Conservation (phyloP, 2,329 filamentous ascomycete species). For the Sarocladiaceae sp. region DNA sequence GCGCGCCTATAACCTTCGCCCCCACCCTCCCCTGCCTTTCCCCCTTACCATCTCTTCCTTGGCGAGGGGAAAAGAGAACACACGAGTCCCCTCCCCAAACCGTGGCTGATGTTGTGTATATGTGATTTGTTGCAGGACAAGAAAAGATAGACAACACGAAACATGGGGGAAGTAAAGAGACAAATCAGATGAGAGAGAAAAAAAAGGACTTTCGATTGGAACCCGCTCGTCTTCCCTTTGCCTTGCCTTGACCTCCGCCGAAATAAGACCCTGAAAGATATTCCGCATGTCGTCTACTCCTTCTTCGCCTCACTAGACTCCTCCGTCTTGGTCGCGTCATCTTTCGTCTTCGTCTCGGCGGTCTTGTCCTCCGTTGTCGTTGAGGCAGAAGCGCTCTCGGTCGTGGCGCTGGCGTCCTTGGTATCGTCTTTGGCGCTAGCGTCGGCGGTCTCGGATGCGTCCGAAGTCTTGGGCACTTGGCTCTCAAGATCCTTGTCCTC, state of each 20-base stretch:
- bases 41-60: too few species aligned
- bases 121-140: too few species aligned
- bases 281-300: conserved; percentile 2
- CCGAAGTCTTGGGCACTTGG: conserved; percentile 63
- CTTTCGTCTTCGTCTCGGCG: conserved; percentile 13
- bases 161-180: too few species aligned
- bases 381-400: conserved; percentile 15
- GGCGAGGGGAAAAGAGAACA: background rate
- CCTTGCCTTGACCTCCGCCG: conserved; percentile 3
- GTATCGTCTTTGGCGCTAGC: conserved; percentile 13
- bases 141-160: too few species aligned
- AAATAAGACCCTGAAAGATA: too few species aligned
- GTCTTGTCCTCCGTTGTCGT: conserved; percentile 13
- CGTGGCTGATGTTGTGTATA: too few species aligned
- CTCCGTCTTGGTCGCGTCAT: conserved; percentile 18
- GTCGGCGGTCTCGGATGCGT: conserved; percentile 19
- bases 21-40: background rate
- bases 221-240: conserved; percentile 17
- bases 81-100: too few species aligned
- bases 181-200: background rate
- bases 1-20: conserved; percentile 6
- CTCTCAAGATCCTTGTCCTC: conserved; percentile 82
- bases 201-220: background rate
- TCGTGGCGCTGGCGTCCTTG: conserved; percentile 8
- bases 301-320: conserved; percentile 5